Base-by-base conservation (phyloP, 1,284 basidiomycete species). In the Xerocomus minutiporus region DNA sequence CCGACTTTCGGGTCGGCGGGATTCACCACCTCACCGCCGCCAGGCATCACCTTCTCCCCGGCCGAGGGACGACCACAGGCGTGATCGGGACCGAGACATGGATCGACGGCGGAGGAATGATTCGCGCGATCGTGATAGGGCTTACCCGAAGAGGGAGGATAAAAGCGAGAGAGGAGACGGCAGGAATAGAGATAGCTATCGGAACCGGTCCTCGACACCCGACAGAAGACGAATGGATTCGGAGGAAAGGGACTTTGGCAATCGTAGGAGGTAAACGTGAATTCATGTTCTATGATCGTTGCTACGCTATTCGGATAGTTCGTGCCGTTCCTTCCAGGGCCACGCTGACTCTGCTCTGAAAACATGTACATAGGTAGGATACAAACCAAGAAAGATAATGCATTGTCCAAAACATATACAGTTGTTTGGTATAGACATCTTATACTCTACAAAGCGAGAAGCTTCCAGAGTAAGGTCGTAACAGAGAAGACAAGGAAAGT, bases 1-100 rank as follows among this genome's bases (percentile, higher is more conserved):
- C 9, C 70, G 67, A 23, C 29, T 45, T 20, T 59, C 61, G 29
- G 45, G 60, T 23, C 56, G 61, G 50, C 64, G 61, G 9, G 69
- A 70, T 45, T 66, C 70, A 4, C 73, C 73, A 1, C 69, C 68
- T 38, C 67, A 46, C 29, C 61, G 55, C 34, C 59, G 63, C 6
- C 57, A 53, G 32, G 52, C 39, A 4, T 65, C 69, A 15, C 64
- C 55, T 13, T 62, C 58, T 31, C 68, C 56, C 13, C 57, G 47
- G 5, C 20, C 20, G 20, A 65, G 59, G 34, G 59, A 61, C 12
- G 56, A 57, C 34, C 35, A 52, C 45, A 56, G 53, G 25, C 61
- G 58, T 13, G 59, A 60, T 28, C 56, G 54, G 39, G 36, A 57
- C 5, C 42, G 62, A 39, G 60, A 67, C 42, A 54, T 55, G 54